Evolutionary conservation across 768 basidiomycete species (phyloP).

Genomic region (Russula vinacea): DNA sequence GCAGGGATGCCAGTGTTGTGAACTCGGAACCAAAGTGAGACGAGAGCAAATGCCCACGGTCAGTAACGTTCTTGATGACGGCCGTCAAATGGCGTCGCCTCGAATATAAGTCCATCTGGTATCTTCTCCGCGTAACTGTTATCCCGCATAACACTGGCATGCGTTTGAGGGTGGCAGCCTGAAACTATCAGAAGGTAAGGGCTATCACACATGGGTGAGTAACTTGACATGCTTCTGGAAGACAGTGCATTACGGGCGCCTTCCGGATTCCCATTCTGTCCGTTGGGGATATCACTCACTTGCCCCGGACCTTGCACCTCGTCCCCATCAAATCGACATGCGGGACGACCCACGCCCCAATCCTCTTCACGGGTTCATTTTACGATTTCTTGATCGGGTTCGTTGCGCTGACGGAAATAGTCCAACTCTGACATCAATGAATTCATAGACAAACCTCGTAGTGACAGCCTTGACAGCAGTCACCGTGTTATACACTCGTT

Average conservation of each 20-base stretch:
- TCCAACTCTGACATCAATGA: conserved; percentile 18
- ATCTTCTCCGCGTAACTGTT: too few relatives aligned
- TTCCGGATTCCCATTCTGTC: conserved; percentile 70
- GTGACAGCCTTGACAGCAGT: conserved; percentile 52
- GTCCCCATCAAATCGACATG: background rate
- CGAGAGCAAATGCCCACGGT: conserved; percentile 50
- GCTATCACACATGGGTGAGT: too few relatives aligned
- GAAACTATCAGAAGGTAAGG: conserved; percentile 53
- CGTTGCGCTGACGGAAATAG: background rate
- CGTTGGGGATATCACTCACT: conserved; percentile 34
- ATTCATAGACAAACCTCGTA: conserved; percentile 52
- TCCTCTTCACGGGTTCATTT: background rate
- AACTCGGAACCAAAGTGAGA: conserved; percentile 32
- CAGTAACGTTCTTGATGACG: too few relatives aligned
- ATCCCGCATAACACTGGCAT: too few relatives aligned
- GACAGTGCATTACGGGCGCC: too few relatives aligned
- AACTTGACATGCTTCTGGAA: conserved; percentile 59
- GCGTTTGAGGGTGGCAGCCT: conserved; percentile 43
- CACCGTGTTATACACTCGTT: conserved; percentile 57
- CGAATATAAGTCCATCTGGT: too few relatives aligned
- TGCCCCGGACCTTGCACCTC: background rate
- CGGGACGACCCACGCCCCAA: background rate
- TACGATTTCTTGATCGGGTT: conserved; percentile 27
- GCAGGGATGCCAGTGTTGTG: too few relatives aligned
- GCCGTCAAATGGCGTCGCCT: too few relatives aligned